phyloP scores from a whole-genome alignment of 805 yeast genomes.

The Kuraishia ogatae region DNA sequence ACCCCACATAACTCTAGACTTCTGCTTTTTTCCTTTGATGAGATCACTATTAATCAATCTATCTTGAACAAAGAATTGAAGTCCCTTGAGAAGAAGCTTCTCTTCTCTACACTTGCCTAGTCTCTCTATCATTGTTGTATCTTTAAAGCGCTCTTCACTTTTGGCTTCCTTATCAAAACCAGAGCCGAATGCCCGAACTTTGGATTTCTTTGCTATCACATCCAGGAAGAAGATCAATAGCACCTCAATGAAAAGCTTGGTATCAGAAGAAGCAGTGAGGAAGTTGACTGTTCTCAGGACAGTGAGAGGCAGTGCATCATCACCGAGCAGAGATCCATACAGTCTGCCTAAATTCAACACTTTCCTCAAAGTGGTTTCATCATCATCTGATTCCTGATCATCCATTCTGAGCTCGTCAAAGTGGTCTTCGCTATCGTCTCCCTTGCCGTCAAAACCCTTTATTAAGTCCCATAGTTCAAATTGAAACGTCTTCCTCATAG shows the following conservation, averaged over 20 bases:
- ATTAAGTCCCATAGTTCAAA: constrained; percentile 84
- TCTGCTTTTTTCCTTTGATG: constrained; percentile 45
- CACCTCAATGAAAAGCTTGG: constrained; percentile 64
- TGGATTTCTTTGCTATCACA: constrained; percentile 54
- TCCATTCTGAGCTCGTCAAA: constrained; percentile 14
- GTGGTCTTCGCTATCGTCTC: constrained; percentile 28
- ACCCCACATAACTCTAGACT: constrained; percentile 60
- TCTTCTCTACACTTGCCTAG: constrained; percentile 49
- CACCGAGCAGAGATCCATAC: constrained; percentile 68
- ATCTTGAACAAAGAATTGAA: constrained; percentile 50
- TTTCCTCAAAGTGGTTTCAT: constrained; percentile 47
- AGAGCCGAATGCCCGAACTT: constrained; percentile 33
- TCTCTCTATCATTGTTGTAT: constrained; percentile 23
- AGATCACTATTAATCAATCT: constrained; percentile 36
- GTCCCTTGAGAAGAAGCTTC: constrained; percentile 50
- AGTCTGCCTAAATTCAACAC: constrained; percentile 71
- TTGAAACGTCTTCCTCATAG: constrained; percentile 76
- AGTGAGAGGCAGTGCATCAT: constrained; percentile 67
- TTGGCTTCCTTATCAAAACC: constrained; percentile 24
- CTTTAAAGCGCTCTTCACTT: constrained; percentile 24
- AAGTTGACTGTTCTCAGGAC: constrained; percentile 67
- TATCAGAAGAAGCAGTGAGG: constrained; percentile 52
- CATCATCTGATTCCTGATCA: constrained; percentile 30
- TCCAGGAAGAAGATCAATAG: constrained; percentile 62
- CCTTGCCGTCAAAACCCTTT: constrained; percentile 55